These are phyloP conservation scores for Pseudozyma tsukubaensis DNA, from an alignment of 1,284 basidiomycete species.

Conservation along the genomic window DNA sequence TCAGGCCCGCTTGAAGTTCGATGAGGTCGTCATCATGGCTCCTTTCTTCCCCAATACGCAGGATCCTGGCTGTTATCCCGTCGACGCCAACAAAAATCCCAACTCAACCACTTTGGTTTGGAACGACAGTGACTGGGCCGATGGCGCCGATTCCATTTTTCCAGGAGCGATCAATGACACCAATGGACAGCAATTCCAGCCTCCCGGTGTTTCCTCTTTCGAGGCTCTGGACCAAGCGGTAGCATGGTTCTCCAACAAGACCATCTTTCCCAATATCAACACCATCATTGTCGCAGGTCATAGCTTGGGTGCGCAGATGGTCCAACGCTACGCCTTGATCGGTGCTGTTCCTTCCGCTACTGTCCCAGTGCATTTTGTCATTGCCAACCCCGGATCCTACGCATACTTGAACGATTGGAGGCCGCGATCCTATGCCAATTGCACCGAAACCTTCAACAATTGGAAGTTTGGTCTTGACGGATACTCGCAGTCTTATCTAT, in stretches of 20 bases:
- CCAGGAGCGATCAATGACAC: conserved; percentile 27
- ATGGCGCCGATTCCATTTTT: conserved; percentile 47
- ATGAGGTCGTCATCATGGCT: conserved; percentile 57
- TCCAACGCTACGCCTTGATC: conserved; percentile 51
- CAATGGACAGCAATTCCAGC: conserved; percentile 11
- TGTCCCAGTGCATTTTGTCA: conserved; percentile 54
- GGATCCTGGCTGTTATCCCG: conserved; percentile 42
- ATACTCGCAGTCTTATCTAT: conserved; percentile 46
- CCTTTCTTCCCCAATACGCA: conserved; percentile 53
- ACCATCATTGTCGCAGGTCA: conserved; percentile 55
- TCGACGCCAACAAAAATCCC: conserved; percentile 22
- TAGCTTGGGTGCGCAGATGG: conserved; percentile 52
- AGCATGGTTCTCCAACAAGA: conserved; percentile 40
- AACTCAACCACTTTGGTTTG: conserved; percentile 46
- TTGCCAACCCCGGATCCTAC: conserved; percentile 56
- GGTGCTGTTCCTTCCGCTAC: conserved; percentile 41
- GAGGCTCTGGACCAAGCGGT: conserved; percentile 48
- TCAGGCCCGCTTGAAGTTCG: conserved; percentile 17
- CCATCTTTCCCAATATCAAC: conserved; percentile 45
- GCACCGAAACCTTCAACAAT: conserved; percentile 41
- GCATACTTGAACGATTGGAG: conserved; percentile 46
- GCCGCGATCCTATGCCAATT: conserved; percentile 27
- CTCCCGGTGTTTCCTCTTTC: conserved; percentile 43
- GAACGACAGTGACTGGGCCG: conserved; percentile 38
- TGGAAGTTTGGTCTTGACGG: conserved; percentile 52